Base-by-base conservation (phyloP, 805 yeast species). In the Lipomyces yamanashiensis region DNA sequence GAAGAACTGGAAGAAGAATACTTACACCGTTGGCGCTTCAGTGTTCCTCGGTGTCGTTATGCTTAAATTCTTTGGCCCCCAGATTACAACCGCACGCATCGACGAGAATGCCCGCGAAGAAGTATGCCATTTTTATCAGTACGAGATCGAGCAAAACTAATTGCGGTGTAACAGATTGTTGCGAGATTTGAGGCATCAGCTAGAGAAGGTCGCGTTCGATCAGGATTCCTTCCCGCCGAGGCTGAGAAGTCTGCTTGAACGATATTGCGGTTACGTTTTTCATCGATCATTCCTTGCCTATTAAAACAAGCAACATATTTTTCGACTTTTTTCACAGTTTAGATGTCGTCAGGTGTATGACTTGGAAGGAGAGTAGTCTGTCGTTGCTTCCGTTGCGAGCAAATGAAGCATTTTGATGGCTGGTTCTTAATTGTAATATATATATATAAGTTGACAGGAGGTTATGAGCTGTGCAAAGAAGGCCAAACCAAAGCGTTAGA, bases 1-100 rank as follows among this genome's bases (percentile, higher is more conserved):
- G 19, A 76, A 75, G 68, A 84, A 84, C 76, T 80, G 81, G 75
- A 77, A 76, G 61, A 66, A 74, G 28, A 84, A 84, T 71, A 79
- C 84, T 9, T 59, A 71, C 13, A 71, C 79, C 53, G 80, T 80
- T 10, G 74, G 78, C 19, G 77, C 76, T 12, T 82, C 28, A n/a
- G 53, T 48, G 28, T 17, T 45, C 59, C 61, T 17, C 23, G 58
- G 61, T 19, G 60, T 41, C 15, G 13, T 62, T 23, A 54, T 58
- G 36, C 54, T 58, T 6, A 19, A 13, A 36, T 36, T 61, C 34
- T 50, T 55, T 43, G 66, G 67, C 12, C 68, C 66, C 15, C 52
- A 48, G 45, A 47, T 64, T 23, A 50, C 45, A 50, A 28, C 59
- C 33, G 55, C 58, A 15, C 21, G n/a, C 28, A 7, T 58, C 37